Evolutionary conservation across 192 early-diverging fungal species (phyloP).

Genomic region (Haplosporangium gracile): DNA sequence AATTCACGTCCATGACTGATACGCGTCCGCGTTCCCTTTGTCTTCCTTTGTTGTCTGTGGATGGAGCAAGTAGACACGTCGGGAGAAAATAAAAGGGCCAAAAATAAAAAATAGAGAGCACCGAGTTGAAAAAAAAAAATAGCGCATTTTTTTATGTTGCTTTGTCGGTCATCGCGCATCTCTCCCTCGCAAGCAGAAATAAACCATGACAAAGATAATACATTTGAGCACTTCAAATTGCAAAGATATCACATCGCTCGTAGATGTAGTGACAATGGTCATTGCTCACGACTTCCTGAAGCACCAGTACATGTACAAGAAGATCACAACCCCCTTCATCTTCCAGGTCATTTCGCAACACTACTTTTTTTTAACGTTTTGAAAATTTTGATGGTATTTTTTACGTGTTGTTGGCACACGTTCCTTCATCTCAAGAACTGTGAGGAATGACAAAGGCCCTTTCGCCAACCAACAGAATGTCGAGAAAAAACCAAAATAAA

Average conservation of each 20-base stretch:
- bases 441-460: neutral
- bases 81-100: neutral
- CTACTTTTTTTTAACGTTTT: neutral
- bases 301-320: too few species aligned
- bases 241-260: neutral
- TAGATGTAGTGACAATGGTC: too few species aligned
- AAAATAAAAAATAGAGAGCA: conserved; percentile 1
- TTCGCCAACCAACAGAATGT: neutral
- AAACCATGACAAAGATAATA: neutral
- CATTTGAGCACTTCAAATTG: neutral
- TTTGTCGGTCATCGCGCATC: neutral
- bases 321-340: neutral
- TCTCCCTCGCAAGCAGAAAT: neutral
- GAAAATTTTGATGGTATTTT: neutral
- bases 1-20: too few species aligned
- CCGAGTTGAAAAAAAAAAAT: neutral
- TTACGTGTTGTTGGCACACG: neutral
- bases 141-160: neutral
- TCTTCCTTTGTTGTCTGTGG: too few species aligned
- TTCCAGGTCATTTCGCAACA: neutral
- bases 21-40: too few species aligned
- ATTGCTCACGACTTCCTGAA: too few species aligned
- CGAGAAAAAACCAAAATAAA: neutral
- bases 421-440: neutral
- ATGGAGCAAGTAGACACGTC: too few species aligned